Conservation (phyloP, 208 protist genomes). For the Leishmania turanica region DNA sequence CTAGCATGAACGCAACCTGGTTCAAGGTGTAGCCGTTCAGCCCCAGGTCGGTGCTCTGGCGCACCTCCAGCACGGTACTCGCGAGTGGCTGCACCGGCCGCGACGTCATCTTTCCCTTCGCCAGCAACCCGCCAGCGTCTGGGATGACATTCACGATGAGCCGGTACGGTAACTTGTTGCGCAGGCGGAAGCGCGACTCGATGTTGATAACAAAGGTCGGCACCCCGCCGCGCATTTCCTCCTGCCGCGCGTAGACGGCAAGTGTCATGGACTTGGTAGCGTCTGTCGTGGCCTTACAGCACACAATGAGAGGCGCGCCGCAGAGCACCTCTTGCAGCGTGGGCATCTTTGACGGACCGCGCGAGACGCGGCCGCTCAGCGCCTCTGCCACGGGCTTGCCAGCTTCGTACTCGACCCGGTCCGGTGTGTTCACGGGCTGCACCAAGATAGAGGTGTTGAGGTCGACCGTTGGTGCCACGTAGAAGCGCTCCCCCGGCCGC, state of each 20-base stretch:
- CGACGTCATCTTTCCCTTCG: constrained; percentile 20
- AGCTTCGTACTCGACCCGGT: constrained; percentile 25
- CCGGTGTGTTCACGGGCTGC: constrained; percentile 41
- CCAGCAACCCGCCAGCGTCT: constrained; percentile 24
- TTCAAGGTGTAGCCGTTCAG: constrained; percentile 37
- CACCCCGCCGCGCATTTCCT: constrained; percentile 66
- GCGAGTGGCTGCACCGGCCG: constrained; percentile 19
- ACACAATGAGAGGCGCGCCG: constrained; percentile 35
- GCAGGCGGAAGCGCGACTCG: constrained; percentile 61
- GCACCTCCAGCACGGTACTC: constrained; percentile 44
- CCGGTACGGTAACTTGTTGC: constrained; percentile 77
- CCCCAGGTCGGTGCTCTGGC: constrained; percentile 40
- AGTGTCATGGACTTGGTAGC: constrained; percentile 22
- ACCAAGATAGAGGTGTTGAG: constrained; percentile 50
- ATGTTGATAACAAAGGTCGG: constrained; percentile 69
- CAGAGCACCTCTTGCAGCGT: constrained; percentile 52
- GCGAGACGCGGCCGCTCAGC: constrained; percentile 8
- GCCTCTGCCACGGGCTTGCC: constrained; percentile 17
- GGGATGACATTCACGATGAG: constrained; percentile 44
- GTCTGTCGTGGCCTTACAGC: constrained; percentile 21
- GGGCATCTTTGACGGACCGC: constrained; percentile 9
- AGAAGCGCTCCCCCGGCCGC: constrained; percentile 51
- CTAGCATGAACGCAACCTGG: constrained; percentile 39
- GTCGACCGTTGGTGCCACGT: constrained; percentile 46
- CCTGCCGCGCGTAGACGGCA: constrained; percentile 50